Base-by-base conservation (phyloP, 1,284 basidiomycete genomes). In the Ganoderma multipileum region DNA sequence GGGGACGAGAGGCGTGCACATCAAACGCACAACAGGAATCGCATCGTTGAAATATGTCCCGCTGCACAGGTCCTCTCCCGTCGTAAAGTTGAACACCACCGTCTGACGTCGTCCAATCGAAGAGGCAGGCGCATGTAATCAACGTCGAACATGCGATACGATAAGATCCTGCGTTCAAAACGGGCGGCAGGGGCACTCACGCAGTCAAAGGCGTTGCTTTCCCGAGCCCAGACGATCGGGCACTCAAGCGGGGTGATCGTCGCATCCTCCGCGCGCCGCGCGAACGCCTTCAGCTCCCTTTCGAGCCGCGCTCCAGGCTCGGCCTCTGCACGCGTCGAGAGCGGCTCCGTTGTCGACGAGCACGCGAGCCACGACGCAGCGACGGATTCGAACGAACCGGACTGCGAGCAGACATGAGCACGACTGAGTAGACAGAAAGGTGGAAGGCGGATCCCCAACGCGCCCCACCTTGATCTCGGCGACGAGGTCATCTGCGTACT, bases 181-280 rank as follows among this genome's bases (percentile, higher is more conserved):
- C 30, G 7, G 14, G 28, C 2, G 55, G 14, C 3, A 41, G 8
- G 14, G n/a, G 61, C 84, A 68, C 84, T 69, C 70, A 87, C 86
- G 72, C 87, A 88, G 69, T 86, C 85, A 66, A 83, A 83, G 3
- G 79, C 76, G 70, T 88, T 88, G 1, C 84, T 76, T 63, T 89
- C 86, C 61, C 76, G 65, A 2, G 85, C 85, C 86, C 87, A 87
- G 14, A 81, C 81, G 11, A 86, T 76, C 20, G 85, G 85, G 71
- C 86, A 87, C 28, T 78, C 76, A n/a, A 86, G 78, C 9, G 83
- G 82, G 0, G 79, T 81, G 60, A 83, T 79, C 18, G 79, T 61
- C 18, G 57, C 33, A 18, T 18, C 66, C 28, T 76, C 57, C n/a
- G 42, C 33, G n/a, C 47, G n/a, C 14, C 58, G 58, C 11, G 18